A percentile compares a stretch with the other conserved stretches of the same genome.
Conservation (phyloP, 805 yeast species). For the Saturnispora gosingensis region DNA sequence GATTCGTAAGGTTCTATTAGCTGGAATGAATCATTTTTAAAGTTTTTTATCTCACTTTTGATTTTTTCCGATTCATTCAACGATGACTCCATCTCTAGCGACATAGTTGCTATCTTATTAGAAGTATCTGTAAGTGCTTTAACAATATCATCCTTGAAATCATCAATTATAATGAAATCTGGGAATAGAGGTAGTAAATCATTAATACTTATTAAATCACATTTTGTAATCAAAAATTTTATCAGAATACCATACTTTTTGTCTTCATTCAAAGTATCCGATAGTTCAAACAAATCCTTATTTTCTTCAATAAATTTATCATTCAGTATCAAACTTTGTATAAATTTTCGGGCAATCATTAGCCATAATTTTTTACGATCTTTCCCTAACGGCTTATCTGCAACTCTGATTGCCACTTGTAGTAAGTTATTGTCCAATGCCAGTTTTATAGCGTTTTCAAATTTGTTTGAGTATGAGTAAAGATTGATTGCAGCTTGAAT, state of each 20-base stretch:
- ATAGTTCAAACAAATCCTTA: constrained; percentile 10
- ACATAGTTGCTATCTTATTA: constrained; percentile 50
- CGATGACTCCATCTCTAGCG: constrained; percentile 70
- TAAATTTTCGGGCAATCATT: constrained; percentile 46
- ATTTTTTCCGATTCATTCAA: constrained; percentile 50
- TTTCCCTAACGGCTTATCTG: constrained; percentile 38
- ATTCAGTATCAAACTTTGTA: constrained; percentile 26
- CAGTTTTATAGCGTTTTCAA: constrained; percentile 71
- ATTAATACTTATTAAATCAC: constrained; percentile 53
- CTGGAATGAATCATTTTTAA: constrained; percentile 44
- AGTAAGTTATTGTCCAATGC: constrained; percentile 56
- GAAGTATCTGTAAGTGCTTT: constrained; percentile 70
- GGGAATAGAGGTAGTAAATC: constrained; percentile 83
- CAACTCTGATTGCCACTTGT: constrained; percentile 48
- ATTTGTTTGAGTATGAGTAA: constrained; percentile 57
- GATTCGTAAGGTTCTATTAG: constrained; percentile 77
- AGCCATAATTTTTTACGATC: constrained; percentile 68
- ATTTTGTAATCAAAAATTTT: constrained; percentile 32
- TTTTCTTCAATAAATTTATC: constrained; percentile 21
- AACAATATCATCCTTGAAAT: constrained; percentile 76
- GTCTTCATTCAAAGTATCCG: constrained; percentile 2
- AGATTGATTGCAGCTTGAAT: constrained; percentile 62
- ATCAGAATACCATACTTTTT: constrained; percentile 20
- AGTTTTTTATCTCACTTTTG: constrained; percentile 44
- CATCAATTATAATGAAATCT: constrained; percentile 70